Evolutionary conservation across 176 grass and related monocot genomes (phyloP).

Genomic region (Paspalum notatum): DNA sequence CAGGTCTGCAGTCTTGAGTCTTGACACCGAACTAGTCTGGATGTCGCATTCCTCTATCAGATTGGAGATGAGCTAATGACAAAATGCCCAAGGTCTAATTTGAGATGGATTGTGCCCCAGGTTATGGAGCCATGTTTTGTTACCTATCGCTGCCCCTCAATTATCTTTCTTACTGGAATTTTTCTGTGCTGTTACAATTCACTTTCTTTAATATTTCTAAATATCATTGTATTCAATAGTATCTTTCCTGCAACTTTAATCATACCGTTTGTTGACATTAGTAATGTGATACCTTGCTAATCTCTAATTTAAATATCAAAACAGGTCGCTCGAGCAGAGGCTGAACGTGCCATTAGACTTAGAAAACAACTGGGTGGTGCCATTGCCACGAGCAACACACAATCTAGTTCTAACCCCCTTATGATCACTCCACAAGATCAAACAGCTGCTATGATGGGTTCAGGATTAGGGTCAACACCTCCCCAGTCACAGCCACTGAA

Average conservation of each 20-base stretch:
- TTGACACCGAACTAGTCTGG: not conserved
- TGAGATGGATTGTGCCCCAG: not conserved
- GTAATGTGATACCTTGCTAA: not conserved
- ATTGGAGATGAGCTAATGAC: not conserved
- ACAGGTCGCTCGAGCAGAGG: slow-evolving; percentile 60
- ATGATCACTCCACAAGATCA: slow-evolving; percentile 49
- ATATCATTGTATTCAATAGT: not conserved
- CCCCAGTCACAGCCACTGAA: slow-evolving; percentile 47
- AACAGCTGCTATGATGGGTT: slow-evolving; percentile 29
- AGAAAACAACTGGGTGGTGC: slow-evolving; percentile 41
- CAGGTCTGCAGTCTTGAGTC: not conserved
- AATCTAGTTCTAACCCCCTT: slow-evolving; percentile 33
- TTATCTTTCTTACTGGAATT: slow-evolving; percentile 13
- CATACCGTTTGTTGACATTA: not conserved
- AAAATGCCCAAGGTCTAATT: not conserved
- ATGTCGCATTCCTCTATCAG: not conserved
- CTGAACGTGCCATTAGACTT: slow-evolving; percentile 46
- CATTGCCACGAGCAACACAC: slow-evolving; percentile 3
- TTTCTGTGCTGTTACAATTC: not conserved
- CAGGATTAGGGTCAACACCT: slow-evolving; percentile 24
- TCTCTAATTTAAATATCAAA: slow-evolving; percentile 22
- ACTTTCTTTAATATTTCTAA: slow-evolving; percentile 19
- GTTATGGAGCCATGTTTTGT: not conserved
- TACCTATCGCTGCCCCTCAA: not conserved
- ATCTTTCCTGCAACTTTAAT: slow-evolving; percentile 14